These are phyloP conservation scores for Mortierella sp. DNA, from an alignment of 371 early-diverging fungal species.

Conservation along the genomic window DNA sequence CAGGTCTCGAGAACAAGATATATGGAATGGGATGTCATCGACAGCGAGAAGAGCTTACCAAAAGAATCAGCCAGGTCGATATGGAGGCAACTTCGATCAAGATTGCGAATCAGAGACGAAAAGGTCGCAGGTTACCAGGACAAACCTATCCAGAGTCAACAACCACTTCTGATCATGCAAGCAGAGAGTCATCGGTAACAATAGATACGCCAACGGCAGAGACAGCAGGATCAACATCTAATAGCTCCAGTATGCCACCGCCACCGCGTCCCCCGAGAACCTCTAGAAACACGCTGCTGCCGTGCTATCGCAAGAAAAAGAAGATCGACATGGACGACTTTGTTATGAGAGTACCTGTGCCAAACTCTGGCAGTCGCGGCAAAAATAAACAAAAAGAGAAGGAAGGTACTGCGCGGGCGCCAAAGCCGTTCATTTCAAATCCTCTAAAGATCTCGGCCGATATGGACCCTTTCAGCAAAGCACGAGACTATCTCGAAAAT, in stretches of 20 bases:
- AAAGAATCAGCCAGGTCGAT: conserved; percentile 13
- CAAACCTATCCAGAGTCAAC: not conserved
- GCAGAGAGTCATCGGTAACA: not conserved
- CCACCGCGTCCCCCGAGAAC: not conserved
- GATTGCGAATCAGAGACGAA: not conserved
- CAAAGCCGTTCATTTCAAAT: not conserved
- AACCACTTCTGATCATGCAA: too few species aligned
- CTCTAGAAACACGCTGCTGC: not conserved
- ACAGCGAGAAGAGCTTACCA: conserved; percentile 32
- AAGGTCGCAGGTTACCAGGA: not conserved
- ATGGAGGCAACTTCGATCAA: not conserved
- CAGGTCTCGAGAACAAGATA: conserved; percentile 30
- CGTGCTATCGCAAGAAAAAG: not conserved
- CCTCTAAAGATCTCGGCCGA: not conserved
- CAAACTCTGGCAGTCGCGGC: not conserved
- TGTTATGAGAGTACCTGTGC: not conserved
- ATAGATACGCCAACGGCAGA: not conserved
- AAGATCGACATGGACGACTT: conserved; percentile 4
- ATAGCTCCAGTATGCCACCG: not conserved
- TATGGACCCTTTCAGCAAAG: not conserved
- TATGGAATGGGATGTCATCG: conserved; percentile 43
- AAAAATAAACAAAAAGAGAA: not conserved
- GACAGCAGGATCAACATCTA: not conserved
- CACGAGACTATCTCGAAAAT: not conserved
- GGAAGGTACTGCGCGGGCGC: not conserved